Percentiles rank a stretch among this genome's conserved stretches.
Conservation (phyloP, 371 early-diverging fungal genomes). For the Circinella umbellata region DNA sequence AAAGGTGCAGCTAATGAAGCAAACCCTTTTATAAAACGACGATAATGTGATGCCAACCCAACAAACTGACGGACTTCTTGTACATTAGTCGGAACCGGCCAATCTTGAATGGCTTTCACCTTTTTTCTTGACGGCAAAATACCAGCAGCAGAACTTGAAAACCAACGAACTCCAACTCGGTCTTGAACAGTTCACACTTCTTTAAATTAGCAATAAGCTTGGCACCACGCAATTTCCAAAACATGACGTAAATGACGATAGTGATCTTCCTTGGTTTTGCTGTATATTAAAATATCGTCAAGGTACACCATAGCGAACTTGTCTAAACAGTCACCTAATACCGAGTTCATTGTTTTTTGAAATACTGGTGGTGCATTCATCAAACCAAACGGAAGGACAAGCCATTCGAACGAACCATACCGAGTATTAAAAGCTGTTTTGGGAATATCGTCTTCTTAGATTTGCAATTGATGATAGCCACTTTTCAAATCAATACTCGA, state of each 20-base stretch:
- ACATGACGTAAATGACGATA: conserved; percentile 30
- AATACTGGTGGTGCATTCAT: conserved; percentile 43
- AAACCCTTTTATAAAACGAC: conserved; percentile 34
- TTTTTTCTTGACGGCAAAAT: conserved; percentile 26
- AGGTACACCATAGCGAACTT: conserved; percentile 51
- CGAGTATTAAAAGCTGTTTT: conserved; percentile 37
- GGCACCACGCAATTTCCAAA: conserved; percentile 35
- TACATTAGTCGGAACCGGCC: conserved; percentile 41
- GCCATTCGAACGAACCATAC: conserved; percentile 49
- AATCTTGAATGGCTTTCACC: conserved; percentile 25
- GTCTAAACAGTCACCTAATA: conserved; percentile 44
- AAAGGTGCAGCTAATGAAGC: conserved; percentile 44
- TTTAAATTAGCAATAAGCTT: conserved; percentile 40
- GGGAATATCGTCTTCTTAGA: conserved; percentile 17
- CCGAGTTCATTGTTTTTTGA: conserved; percentile 56
- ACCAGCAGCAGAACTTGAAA: conserved; percentile 35
- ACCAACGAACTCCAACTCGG: conserved; percentile 47
- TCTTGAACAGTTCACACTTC: conserved; percentile 54
- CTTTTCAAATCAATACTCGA: conserved; percentile 44
- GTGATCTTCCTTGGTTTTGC: conserved; percentile 52
- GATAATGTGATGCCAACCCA: conserved; percentile 38
- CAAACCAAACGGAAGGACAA: conserved; percentile 57
- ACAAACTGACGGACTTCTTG: conserved; percentile 41
- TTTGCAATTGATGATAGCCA: conserved; percentile 21
- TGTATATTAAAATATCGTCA: conserved; percentile 66